phyloP scores from a whole-genome alignment of 192 early-diverging fungal species.

The Entomortierella lignicola region DNA sequence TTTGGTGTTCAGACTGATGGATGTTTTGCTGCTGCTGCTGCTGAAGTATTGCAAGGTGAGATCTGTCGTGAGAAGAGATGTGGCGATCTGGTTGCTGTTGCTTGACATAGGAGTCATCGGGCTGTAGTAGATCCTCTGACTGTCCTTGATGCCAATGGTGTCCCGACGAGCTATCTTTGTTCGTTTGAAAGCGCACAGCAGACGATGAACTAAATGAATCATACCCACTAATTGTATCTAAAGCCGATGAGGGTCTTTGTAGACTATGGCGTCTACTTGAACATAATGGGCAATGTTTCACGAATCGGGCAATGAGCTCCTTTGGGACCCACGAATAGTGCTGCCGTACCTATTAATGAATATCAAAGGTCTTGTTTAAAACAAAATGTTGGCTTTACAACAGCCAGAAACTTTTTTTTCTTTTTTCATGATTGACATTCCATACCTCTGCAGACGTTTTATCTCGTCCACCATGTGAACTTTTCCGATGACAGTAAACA shows the following conservation, averaged over 20 bases:
- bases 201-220: neutral
- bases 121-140: neutral
- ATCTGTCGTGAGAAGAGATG: neutral
- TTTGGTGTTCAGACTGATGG: neutral
- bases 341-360: slow-evolving; percentile 43
- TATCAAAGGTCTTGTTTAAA: slow-evolving; percentile 11
- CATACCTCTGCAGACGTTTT: slow-evolving; percentile 67
- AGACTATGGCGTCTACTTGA: slow-evolving; percentile 44
- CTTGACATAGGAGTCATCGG: neutral
- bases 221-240: neutral
- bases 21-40: slow-evolving; percentile 4
- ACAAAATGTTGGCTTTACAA: too few species aligned
- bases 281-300: slow-evolving; percentile 60
- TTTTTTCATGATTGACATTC: slow-evolving; percentile 58
- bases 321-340: slow-evolving; percentile 63
- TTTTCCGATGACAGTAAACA: slow-evolving; percentile 59
- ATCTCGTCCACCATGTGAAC: slow-evolving; percentile 64
- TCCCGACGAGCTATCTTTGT: neutral
- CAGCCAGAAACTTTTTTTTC: slow-evolving; percentile 43
- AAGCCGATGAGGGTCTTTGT: slow-evolving; percentile 13
- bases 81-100: neutral
- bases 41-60: neutral
- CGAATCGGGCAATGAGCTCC: slow-evolving; percentile 61
- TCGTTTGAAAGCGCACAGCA: neutral
- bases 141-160: slow-evolving; percentile 5